Conservation (phyloP, 768 basidiomycete species). For the Tricholoma flavovirens region DNA sequence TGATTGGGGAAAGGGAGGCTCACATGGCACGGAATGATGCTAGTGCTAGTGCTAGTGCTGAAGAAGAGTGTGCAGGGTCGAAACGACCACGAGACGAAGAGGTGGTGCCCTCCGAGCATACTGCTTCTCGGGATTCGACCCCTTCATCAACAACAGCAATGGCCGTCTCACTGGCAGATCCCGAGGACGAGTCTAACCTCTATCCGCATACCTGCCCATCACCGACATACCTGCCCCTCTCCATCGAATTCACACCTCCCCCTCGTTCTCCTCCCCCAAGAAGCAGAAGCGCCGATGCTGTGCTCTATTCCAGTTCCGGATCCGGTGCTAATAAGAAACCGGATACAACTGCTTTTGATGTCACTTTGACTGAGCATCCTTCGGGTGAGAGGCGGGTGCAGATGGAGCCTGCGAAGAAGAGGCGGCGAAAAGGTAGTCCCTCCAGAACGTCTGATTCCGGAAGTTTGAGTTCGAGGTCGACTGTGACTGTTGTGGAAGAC, state of each 20-base stretch:
- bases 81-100: not conserved
- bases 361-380: slow-evolving; percentile 4
- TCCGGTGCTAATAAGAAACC: not conserved
- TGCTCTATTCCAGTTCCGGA: not conserved
- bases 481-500: not conserved
- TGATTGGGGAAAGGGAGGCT: slow-evolving; percentile 18
- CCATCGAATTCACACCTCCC: not conserved
- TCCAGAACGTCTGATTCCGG: not conserved
- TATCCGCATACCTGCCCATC: not conserved
- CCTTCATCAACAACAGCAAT: not conserved
- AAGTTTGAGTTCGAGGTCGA: not conserved
- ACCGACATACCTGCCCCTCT: not conserved
- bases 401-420: not conserved
- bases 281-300: slow-evolving; percentile 4
- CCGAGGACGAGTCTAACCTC: not conserved
- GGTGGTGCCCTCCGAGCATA: not conserved
- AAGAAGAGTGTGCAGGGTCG: slow-evolving; percentile 2
- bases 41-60: slow-evolving; percentile 4
- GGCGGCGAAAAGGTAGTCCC: not conserved
- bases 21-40: slow-evolving; percentile 3
- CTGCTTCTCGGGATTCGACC: slow-evolving; percentile 1
- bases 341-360: slow-evolving; percentile 3
- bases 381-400: not conserved
- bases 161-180: not conserved
- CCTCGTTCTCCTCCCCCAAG: not conserved